Evolutionary conservation across 2,329 filamentous ascomycete species (phyloP).

Genomic region (Rosellinia necatrix): DNA sequence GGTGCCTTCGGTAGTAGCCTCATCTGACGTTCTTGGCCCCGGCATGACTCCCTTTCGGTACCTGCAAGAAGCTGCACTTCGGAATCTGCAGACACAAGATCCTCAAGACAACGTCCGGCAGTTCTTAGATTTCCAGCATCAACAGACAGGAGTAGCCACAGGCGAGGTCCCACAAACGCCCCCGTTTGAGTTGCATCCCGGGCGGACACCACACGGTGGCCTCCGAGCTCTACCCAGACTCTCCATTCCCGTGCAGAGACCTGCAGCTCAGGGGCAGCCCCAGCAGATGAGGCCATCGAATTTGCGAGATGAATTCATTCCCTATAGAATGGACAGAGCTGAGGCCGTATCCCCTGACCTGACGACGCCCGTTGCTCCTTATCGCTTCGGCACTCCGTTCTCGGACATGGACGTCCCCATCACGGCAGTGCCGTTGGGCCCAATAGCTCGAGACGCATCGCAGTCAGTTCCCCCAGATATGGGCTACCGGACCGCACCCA

Average conservation of each 20-base stretch:
- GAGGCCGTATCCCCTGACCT: constrained; percentile 60
- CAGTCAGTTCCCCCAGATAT: constrained; percentile 95
- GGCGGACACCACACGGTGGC: constrained; percentile 55
- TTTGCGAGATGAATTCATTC: constrained; percentile 45
- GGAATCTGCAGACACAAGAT: constrained; percentile 71
- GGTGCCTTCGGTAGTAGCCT: constrained; percentile 83
- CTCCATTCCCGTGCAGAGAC: constrained; percentile 56
- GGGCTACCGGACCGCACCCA: constrained; percentile 65
- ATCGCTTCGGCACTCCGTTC: constrained; percentile 83
- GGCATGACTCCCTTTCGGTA: constrained; percentile 65
- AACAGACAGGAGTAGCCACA: constrained; percentile 43
- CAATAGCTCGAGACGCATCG: constrained; percentile 76
- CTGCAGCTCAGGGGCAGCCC: constrained; percentile 27
- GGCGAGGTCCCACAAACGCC: constrained; percentile 70
- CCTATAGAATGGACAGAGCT: constrained; percentile 57
- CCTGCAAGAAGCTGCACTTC: constrained; percentile 75
- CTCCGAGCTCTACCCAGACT: constrained; percentile 66
- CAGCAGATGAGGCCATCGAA: constrained; percentile 36
- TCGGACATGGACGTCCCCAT: constrained; percentile 90
- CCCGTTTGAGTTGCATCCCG: constrained; percentile 67
- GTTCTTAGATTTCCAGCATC: constrained; percentile 82
- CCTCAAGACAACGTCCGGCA: constrained; percentile 92
- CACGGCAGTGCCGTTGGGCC: constrained; percentile 71
- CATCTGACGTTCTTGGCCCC: constrained; percentile 85
- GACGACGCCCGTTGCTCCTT: constrained; percentile 64